These are phyloP conservation scores for Flaveria robusta DNA, from an alignment of 129 eudicot species.

Conservation along the genomic window DNA sequence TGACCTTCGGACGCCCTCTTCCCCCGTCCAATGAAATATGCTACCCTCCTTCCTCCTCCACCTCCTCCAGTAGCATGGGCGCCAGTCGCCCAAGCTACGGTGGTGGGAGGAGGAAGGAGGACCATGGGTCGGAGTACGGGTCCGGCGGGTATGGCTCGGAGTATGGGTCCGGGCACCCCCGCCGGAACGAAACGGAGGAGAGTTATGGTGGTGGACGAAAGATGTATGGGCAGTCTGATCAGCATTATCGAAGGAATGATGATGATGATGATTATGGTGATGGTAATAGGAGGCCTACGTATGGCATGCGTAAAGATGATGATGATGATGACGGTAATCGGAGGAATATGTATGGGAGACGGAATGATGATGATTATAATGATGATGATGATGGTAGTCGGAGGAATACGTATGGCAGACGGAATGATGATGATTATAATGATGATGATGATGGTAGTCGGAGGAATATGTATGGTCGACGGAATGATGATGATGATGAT, in stretches of 20 bases:
- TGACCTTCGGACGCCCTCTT: slow-evolving; percentile 74
- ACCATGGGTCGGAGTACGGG: slow-evolving; percentile 36
- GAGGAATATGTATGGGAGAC: slow-evolving; percentile 30
- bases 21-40: slow-evolving; percentile 73
- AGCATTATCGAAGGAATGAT: not conserved
- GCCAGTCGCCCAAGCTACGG: slow-evolving; percentile 62
- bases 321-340: slow-evolving; percentile 25
- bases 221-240: not conserved
- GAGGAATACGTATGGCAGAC: slow-evolving; percentile 29
- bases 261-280: not conserved
- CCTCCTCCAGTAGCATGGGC: slow-evolving; percentile 30
- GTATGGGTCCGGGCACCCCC: slow-evolving; percentile 55
- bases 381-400: slow-evolving; percentile 26
- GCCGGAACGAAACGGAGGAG: slow-evolving; percentile 25
- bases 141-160: slow-evolving; percentile 39
- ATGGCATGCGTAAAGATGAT: not conserved
- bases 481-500: slow-evolving; percentile 41
- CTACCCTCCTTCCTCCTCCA: slow-evolving; percentile 49
- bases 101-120: slow-evolving; percentile 36
- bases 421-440: slow-evolving; percentile 15
- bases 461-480: slow-evolving; percentile 34
- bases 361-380: slow-evolving; percentile 16
- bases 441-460: slow-evolving; percentile 21
- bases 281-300: not conserved
- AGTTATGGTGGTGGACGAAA: slow-evolving; percentile 34